Evolutionary conservation across 1,139 yeast species (phyloP), one percentile per base, ranked within the genome.

Genomic region (Candida buenavistaensis): DNA sequence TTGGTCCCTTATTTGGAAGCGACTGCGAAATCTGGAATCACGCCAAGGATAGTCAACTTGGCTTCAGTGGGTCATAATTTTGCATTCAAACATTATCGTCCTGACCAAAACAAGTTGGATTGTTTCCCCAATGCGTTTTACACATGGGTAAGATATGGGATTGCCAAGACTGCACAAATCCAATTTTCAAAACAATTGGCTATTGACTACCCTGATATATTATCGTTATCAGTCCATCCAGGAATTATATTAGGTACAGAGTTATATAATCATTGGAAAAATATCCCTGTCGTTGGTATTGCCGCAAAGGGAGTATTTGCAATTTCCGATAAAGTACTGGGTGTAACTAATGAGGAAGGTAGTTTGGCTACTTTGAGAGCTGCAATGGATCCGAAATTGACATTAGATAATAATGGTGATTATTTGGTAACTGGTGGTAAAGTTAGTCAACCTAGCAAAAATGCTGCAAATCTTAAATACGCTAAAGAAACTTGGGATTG

Each of bases 161-260:
- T 50, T 14, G 59, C 72, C 23, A 68, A 68, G 44, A 34, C 57
- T 14, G 64, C 63, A 1, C 51, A 45, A 10, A 64, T 68, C 31
- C 71, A 64, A 35, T 49, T 58, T 32, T 48, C 57, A 28, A 55
- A 51, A 34, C 45, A 51, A 28, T 48, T 64, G 23, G 62, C 62
- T 3, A 37, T 46, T 23, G 45, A 51, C 23, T 45, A 60, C 36
- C 71, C 72, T 1, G 49, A 60, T 5, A 60, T 68, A 14, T 50
- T 65, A 25, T 50, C 57, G n/a, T 39, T 61, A 11, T 45, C 71
- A 0, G 59, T 65, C 3, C 75, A 68, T 36, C 74, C 74, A 0
- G 75, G 75, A 1, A 43, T 68, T 11, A 56, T 68, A 33, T 40
- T 58, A 14, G 59, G 55, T n/a, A 65, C 73, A 3, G 61, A 52